These are phyloP conservation scores for Coprinopsis strossmayeri DNA, from an alignment of 768 basidiomycete genomes.

Conservation along the genomic window DNA sequence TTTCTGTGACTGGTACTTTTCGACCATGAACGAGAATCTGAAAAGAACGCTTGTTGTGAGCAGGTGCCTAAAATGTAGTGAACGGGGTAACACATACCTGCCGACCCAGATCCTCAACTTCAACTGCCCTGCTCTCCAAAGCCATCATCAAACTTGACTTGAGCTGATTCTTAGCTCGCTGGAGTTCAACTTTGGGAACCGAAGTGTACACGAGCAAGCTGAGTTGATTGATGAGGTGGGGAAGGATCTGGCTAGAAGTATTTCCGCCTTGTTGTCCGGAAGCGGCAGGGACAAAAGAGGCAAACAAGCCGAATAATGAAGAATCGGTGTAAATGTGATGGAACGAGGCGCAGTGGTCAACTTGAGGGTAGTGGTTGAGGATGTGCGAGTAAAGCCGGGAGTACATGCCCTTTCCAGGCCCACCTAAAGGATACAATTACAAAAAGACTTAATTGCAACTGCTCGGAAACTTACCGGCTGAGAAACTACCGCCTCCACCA, in stretches of 20 bases:
- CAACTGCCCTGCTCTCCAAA: constrained; percentile 77
- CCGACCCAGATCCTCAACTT: constrained; percentile 86
- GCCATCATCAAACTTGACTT: constrained; percentile 93
- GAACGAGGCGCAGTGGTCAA: constrained; percentile 95
- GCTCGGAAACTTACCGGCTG: constrained; percentile 52
- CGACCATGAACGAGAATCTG: constrained; percentile 82
- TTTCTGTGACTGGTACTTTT: constrained; percentile 83
- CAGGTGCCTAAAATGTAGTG: neutral
- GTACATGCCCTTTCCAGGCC: constrained; percentile 99
- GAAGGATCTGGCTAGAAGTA: constrained; percentile 65
- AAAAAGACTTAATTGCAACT: neutral
- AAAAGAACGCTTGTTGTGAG: constrained; percentile 7
- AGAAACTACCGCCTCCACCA: constrained; percentile 95
- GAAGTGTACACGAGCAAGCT: constrained; percentile 70
- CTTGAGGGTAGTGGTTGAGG: constrained; percentile 87
- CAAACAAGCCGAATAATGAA: constrained; percentile 87
- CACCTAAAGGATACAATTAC: constrained; percentile 40
- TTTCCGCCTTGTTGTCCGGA: constrained; percentile 52
- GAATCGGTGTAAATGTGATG: constrained; percentile 97
- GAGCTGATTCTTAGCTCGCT: constrained; percentile 91
- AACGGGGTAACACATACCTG: constrained; percentile 51
- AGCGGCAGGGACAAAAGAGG: constrained; percentile 68
- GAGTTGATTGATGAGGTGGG: constrained; percentile 84
- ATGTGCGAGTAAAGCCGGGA: constrained; percentile 94
- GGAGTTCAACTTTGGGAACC: constrained; percentile 63